Percentiles rank a stretch among this genome's conserved stretches.
Evolutionary conservation across 148 eudicot species (phyloP).

Genomic region (Vaccinium vitisidaea): DNA sequence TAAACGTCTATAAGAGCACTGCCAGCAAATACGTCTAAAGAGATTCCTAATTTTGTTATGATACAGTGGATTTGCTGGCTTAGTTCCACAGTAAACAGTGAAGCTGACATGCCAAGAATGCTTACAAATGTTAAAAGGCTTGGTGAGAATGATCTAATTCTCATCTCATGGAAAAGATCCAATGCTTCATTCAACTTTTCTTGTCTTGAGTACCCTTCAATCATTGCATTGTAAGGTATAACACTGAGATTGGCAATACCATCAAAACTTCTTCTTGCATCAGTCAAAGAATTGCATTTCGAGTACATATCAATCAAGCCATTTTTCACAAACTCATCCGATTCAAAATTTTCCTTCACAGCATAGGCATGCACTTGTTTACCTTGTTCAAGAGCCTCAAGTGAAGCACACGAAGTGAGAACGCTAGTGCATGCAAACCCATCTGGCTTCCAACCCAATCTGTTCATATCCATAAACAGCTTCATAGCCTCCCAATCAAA

Average conservation of each 20-base stretch:
- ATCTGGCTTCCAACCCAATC: slow-evolving; percentile 52
- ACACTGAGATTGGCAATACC: slow-evolving; percentile 29
- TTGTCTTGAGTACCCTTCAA: slow-evolving; percentile 67
- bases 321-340: slow-evolving; percentile 64
- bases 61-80: slow-evolving; percentile 58
- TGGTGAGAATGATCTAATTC: slow-evolving; percentile 38
- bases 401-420: slow-evolving; percentile 66
- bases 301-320: slow-evolving; percentile 76
- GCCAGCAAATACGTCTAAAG: slow-evolving; percentile 43
- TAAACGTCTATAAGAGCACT: slow-evolving; percentile 74
- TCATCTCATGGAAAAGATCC: slow-evolving; percentile 54
- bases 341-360: slow-evolving; percentile 50
- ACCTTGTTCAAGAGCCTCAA: slow-evolving; percentile 53
- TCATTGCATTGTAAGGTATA: slow-evolving; percentile 66
- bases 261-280: slow-evolving; percentile 62
- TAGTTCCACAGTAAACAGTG: slow-evolving; percentile 32
- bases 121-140: slow-evolving; percentile 60
- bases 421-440: slow-evolving; percentile 65
- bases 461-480: slow-evolving; percentile 49
- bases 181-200: slow-evolving; percentile 50
- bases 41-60: slow-evolving; percentile 43
- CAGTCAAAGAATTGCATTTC: slow-evolving; percentile 49
- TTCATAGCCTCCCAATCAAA: slow-evolving; percentile 46
- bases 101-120: slow-evolving; percentile 63
- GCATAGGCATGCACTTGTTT: slow-evolving; percentile 56